Percentiles rank a stretch among this genome's conserved stretches.
phyloP scores from a whole-genome alignment of 148 eudicot genomes.

The Polygonum aviculare region DNA sequence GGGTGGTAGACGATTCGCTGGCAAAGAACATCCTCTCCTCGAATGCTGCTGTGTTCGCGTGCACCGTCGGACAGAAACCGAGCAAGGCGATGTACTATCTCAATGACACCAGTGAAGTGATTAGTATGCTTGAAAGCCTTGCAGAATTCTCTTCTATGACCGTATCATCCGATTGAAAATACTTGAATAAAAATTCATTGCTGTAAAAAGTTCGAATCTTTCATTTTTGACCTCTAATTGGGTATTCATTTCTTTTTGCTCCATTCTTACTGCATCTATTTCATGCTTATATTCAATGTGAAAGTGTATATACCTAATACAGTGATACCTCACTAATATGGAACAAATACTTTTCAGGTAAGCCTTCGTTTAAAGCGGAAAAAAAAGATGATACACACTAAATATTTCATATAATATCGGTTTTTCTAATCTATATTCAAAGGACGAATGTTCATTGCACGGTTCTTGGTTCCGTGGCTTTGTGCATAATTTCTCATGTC shows the following conservation, averaged over 20 bases:
- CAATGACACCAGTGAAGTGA: constrained; percentile 31
- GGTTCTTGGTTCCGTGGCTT: no score
- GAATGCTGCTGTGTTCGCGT: constrained; percentile 22
- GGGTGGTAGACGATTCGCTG: constrained; percentile 22
- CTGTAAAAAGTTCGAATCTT: background rate
- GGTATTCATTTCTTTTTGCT: background rate
- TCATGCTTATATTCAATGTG: no score
- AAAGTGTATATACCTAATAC: no score
- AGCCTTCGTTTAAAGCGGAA: no score
- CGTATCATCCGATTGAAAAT: background rate
- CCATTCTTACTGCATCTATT: background rate
- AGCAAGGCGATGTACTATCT: constrained; percentile 35
- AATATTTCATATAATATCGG: no score
- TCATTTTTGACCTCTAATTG: background rate
- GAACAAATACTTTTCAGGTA: no score
- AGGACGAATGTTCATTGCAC: no score
- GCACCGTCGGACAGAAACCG: constrained; percentile 39
- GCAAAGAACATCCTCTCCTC: constrained; percentile 18
- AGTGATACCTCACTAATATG: no score
- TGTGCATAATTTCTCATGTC: no score
- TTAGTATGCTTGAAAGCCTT: constrained; percentile 21
- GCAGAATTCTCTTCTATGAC: background rate
- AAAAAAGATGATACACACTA: no score
- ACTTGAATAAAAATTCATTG: background rate
- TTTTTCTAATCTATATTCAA: no score